These are phyloP conservation scores for Pestalotiopsis sp. DNA, from an alignment of 2,329 filamentous ascomycete genomes.

Conservation along the genomic window DNA sequence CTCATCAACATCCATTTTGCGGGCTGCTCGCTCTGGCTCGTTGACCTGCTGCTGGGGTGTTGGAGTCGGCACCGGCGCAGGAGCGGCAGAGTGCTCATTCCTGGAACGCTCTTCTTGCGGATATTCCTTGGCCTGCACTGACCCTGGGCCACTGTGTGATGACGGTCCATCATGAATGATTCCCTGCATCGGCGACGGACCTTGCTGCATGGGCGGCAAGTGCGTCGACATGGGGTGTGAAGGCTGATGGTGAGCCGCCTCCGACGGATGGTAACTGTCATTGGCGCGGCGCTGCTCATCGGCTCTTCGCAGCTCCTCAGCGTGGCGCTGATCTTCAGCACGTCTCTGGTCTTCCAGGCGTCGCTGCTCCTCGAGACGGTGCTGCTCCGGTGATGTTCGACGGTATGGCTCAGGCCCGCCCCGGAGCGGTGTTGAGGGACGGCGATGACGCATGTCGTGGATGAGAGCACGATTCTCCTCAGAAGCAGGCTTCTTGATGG, in stretches of 20 bases:
- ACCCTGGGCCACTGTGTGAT: slow-evolving; percentile 28
- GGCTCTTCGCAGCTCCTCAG: slow-evolving; percentile 51
- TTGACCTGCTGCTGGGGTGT: slow-evolving; percentile 54
- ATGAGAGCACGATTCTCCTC: slow-evolving; percentile 86
- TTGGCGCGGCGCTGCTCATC: slow-evolving; percentile 70
- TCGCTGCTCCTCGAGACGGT: slow-evolving; percentile 65
- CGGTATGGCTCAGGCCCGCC: slow-evolving; percentile 58
- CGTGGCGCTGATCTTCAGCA: slow-evolving; percentile 60
- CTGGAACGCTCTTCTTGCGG: slow-evolving; percentile 59
- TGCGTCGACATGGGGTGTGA: slow-evolving; percentile 60
- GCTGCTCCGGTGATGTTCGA: slow-evolving; percentile 75
- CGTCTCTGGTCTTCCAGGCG: slow-evolving; percentile 58
- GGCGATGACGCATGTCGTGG: slow-evolving; percentile 80
- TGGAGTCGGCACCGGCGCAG: slow-evolving; percentile 42
- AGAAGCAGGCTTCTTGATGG: slow-evolving; percentile 81
- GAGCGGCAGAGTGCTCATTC: slow-evolving; percentile 44
- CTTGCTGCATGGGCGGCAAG: slow-evolving; percentile 66
- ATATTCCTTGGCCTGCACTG: slow-evolving; percentile 51
- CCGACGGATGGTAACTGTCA: slow-evolving; percentile 87
- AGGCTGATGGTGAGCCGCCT: slow-evolving; percentile 83
- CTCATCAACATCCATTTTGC: slow-evolving; percentile 97
- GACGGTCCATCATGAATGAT: slow-evolving; percentile 53
- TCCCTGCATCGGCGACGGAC: slow-evolving; percentile 55
- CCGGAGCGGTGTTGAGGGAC: slow-evolving; percentile 73
- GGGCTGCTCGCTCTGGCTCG: slow-evolving; percentile 80